Base-by-base conservation (phyloP, 228 moss, liverwort and hornwort genomes). In the Sphagnum magellanicum region DNA sequence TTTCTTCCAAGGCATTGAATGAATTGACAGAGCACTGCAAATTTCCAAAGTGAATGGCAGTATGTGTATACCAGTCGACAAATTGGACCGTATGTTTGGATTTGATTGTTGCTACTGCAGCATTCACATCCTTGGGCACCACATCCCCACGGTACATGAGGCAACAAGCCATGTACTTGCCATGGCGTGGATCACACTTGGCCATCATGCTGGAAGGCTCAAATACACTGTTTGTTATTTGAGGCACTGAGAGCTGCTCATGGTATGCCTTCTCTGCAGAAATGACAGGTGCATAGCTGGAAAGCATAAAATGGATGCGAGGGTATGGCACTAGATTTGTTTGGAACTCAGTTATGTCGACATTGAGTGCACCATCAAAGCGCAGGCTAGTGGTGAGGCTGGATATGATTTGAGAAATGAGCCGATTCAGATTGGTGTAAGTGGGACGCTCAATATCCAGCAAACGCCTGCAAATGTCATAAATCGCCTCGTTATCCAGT, bases 101-200 rank as follows among this genome's bases (percentile, higher is more conserved):
- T 53, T 67, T 67, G 67, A 67, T 67, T 5, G 67, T 67, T 9
- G 67, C 67, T 46, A 67, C 67, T 7, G 67, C 67, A 6, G 67
- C 67, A 46, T 67, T 67, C 17, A 67, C 67, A 48, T 67, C 67
- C 53, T 67, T 67, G 5, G 67, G 67, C 8, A 67, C 67, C 12
- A 67, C 67, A 32, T 67, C 67, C 5, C 67, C 67, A 6, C 67
- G 52, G 67, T 67, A 67, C 67, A 67, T 67, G 10, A 67, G 8
- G 10, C 67, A 67, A 53, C 67, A 67, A 32, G 67, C 67, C 67
- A 67, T 67, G 52, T 67, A 67, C 67, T 67, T 67, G 3, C 67
- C 67, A 12, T 67, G 67, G 8, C 67, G 67, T 5, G 67, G 67
- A 17, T 67, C 67, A 46, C 67, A 67, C 67, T 67, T 67, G 0